A percentile compares a stretch with the other conserved stretches of the same genome.
Evolutionary conservation across 768 basidiomycete species (phyloP).

Genomic region (Rhodotorula kratochvilovae): DNA sequence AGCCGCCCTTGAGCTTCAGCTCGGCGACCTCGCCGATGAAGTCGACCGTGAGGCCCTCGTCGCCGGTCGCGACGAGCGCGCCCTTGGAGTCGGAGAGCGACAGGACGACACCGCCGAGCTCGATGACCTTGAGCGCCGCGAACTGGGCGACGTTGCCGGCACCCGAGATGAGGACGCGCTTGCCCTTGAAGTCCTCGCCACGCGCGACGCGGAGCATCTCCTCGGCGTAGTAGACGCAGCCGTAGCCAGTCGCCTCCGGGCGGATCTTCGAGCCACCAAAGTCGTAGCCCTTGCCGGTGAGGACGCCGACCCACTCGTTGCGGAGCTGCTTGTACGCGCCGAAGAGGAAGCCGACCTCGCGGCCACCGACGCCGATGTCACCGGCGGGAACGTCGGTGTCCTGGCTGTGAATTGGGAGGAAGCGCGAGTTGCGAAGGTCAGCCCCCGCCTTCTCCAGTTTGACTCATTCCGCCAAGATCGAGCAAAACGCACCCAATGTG

Average conservation of each 20-base stretch:
- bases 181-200: conserved; percentile 56
- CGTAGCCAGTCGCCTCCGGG: conserved; percentile 56
- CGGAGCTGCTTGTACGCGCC: conserved; percentile 70
- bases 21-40: conserved; percentile 56
- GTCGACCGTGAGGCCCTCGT: conserved; percentile 57
- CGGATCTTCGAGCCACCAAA: conserved; percentile 59
- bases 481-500: conserved; percentile 52
- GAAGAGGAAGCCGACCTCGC: conserved; percentile 72
- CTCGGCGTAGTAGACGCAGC: conserved; percentile 67
- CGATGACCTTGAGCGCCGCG: conserved; percentile 71
- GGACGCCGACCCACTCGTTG: conserved; percentile 65
- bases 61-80: conserved; percentile 55
- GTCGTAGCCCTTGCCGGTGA: conserved; percentile 51
- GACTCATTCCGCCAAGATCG: not conserved
- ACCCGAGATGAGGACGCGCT: conserved; percentile 53
- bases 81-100: conserved; percentile 73
- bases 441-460: no score
- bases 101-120: conserved; percentile 66
- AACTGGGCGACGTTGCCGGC: conserved; percentile 69
- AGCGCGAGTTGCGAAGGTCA: not conserved
- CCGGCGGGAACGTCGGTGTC: conserved; percentile 73
- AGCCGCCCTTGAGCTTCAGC: conserved; percentile 55
- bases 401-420: conserved; percentile 48
- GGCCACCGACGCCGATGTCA: conserved; percentile 68
- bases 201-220: conserved; percentile 58